Conservation (phyloP, 1,284 basidiomycete genomes). For the Pseudomicrostroma phylloplanum region DNA sequence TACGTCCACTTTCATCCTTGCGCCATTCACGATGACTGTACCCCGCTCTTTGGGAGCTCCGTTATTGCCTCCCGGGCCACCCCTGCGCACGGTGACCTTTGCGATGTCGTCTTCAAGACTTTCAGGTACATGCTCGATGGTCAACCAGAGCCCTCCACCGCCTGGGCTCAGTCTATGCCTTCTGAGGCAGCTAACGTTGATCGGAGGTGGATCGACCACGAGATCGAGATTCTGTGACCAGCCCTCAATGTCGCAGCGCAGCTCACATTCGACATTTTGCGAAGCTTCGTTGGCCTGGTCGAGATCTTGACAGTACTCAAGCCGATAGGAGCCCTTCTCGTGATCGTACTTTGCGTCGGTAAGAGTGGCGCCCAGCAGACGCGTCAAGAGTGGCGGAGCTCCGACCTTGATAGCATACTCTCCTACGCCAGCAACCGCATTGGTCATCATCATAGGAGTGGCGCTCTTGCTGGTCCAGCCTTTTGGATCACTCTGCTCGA, state of each 20-base stretch:
- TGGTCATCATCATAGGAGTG: conserved; percentile 75
- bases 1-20: conserved; percentile 75
- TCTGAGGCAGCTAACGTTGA: conserved; percentile 71
- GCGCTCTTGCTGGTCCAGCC: conserved; percentile 94
- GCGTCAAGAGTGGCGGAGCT: conserved; percentile 80
- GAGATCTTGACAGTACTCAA: conserved; percentile 66
- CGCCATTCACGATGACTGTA: conserved; percentile 81
- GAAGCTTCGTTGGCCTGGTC: conserved; percentile 16
- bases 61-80: conserved; percentile 48
- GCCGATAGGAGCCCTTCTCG: conserved; percentile 70
- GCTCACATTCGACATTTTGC: conserved; percentile 77
- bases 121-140: conserved; percentile 76
- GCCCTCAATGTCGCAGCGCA: conserved; percentile 85
- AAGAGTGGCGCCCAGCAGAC: conserved; percentile 70
- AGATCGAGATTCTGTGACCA: conserved; percentile 85
- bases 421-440: conserved; percentile 73
- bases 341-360: conserved; percentile 76
- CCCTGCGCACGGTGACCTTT: conserved; percentile 65
- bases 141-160: conserved; percentile 94
- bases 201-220: conserved; percentile 88
- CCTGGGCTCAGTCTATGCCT: conserved; percentile 78
- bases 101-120: conserved; percentile 67
- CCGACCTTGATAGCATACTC: conserved; percentile 89
- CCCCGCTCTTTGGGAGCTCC: conserved; percentile 60
- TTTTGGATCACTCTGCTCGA: conserved; percentile 95